These are phyloP conservation scores for Miscanthus sacchariflorus DNA, from an alignment of 202 grass and related monocot species.

Conservation along the genomic window DNA sequence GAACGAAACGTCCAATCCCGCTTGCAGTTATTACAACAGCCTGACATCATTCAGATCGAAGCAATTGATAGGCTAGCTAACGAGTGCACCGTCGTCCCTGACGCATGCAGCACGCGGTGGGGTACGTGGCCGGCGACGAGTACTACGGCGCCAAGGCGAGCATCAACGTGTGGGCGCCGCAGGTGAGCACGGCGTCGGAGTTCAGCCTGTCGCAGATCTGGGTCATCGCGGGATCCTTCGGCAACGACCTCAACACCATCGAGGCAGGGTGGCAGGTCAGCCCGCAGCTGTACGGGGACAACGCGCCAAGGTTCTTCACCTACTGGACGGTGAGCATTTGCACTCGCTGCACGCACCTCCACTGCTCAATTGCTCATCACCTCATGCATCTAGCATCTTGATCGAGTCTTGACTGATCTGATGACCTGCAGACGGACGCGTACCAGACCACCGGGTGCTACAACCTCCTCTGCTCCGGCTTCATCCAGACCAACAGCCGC, in stretches of 20 bases:
- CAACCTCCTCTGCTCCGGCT: slow-evolving; percentile 87
- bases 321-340: slow-evolving; percentile 62
- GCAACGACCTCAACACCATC: slow-evolving; percentile 91
- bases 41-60: no score
- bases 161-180: slow-evolving; percentile 90
- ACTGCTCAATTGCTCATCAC: no score
- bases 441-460: slow-evolving; percentile 93
- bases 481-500: slow-evolving; percentile 83
- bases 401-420: no score
- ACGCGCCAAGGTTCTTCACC: slow-evolving; percentile 83
- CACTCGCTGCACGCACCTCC: no score
- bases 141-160: slow-evolving; percentile 91
- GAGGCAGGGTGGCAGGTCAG: slow-evolving; percentile 95
- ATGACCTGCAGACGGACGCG: slow-evolving; percentile 56
- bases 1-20: no score
- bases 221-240: slow-evolving; percentile 89
- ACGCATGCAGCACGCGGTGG: slow-evolving; percentile 81
- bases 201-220: slow-evolving; percentile 95
- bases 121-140: slow-evolving; percentile 79
- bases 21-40: no score
- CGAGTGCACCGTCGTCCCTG: no score
- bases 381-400: no score
- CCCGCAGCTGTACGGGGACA: slow-evolving; percentile 88
- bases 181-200: slow-evolving; percentile 68
- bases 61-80: no score